Percentiles rank a stretch among this genome's conserved stretches.
Evolutionary conservation across 148 eudicot species (phyloP).

Genomic region (Heliosperma pusillum): DNA sequence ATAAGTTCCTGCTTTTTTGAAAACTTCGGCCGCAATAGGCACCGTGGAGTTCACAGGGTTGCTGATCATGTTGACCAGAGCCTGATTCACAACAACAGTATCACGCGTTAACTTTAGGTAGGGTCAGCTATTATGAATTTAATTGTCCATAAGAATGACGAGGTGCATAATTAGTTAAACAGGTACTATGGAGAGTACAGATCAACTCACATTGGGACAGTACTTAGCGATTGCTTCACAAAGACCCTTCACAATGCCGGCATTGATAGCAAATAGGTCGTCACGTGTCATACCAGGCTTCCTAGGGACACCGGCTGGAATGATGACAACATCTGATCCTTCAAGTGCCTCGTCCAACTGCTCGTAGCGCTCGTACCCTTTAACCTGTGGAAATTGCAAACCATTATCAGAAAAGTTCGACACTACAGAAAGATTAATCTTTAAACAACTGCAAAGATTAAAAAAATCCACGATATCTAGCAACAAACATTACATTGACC

Average conservation of each 20-base stretch:
- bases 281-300: constrained; percentile 99
- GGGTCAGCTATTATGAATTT: not conserved
- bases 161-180: not conserved
- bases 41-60: constrained; percentile 93
- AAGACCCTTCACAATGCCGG: constrained; percentile 85
- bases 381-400: constrained; percentile 35
- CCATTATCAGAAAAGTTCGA: not conserved
- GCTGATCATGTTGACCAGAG: constrained; percentile 85
- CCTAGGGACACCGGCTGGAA: constrained; percentile 97
- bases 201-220: constrained; percentile 72
- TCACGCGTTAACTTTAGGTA: too few species aligned
- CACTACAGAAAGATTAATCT: not conserved
- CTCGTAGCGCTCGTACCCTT: constrained; percentile 54
- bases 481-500: too few species aligned
- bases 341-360: constrained; percentile 73
- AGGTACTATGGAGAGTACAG: not conserved
- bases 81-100: constrained; percentile 45
- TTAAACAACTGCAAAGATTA: too few species aligned
- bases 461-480: not conserved
- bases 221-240: constrained; percentile 77
- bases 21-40: constrained; percentile 91
- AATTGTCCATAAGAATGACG: not conserved
- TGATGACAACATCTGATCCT: constrained; percentile 79
- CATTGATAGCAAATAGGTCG: constrained; percentile 95
- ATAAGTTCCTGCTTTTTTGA: constrained; percentile 86